A percentile compares a stretch with the other conserved stretches of the same genome.
Evolutionary conservation across 805 yeast genomes (phyloP).

Genomic region (Yarrowia sp.): DNA sequence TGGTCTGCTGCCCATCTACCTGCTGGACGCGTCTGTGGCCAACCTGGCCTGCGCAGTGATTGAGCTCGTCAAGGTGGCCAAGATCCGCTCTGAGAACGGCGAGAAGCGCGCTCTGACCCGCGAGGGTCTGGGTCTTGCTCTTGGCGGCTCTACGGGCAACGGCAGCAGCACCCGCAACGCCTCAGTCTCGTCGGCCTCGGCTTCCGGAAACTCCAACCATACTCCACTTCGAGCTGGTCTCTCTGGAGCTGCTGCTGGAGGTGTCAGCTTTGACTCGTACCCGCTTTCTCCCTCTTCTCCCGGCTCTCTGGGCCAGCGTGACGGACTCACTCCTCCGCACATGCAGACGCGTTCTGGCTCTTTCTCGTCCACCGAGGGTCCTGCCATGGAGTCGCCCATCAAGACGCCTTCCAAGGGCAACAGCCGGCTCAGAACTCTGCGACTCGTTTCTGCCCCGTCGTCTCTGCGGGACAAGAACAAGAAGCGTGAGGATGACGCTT

Average conservation of each 20-base stretch:
- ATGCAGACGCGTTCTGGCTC: neutral
- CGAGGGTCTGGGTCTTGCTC: slow-evolving; percentile 3
- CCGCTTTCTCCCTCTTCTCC: slow-evolving; percentile 10
- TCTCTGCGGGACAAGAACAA: slow-evolving; percentile 14
- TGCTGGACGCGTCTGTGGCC: slow-evolving; percentile 71
- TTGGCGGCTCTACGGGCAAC: neutral
- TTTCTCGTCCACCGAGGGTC: slow-evolving; percentile 7
- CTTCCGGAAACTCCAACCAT: neutral
- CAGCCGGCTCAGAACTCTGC: slow-evolving; percentile 12
- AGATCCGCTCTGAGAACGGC: slow-evolving; percentile 29
- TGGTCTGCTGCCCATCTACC: slow-evolving; percentile 62
- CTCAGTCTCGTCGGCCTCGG: neutral
- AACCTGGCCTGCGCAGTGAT: slow-evolving; percentile 64
- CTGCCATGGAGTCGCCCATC: neutral
- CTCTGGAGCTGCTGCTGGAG: slow-evolving; percentile 6
- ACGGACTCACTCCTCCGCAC: neutral
- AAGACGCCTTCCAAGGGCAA: slow-evolving; percentile 11
- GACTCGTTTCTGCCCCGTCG: slow-evolving; percentile 17
- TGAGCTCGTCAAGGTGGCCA: slow-evolving; percentile 41
- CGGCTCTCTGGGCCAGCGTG: too few relatives aligned
- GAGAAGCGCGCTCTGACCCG: neutral
- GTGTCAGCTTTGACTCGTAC: neutral
- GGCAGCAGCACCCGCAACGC: neutral
- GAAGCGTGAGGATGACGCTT: neutral
- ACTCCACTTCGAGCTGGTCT: slow-evolving; percentile 7